These are phyloP conservation scores for Phlebiopsis gigantea DNA, from an alignment of 768 basidiomycete genomes.

Conservation along the genomic window DNA sequence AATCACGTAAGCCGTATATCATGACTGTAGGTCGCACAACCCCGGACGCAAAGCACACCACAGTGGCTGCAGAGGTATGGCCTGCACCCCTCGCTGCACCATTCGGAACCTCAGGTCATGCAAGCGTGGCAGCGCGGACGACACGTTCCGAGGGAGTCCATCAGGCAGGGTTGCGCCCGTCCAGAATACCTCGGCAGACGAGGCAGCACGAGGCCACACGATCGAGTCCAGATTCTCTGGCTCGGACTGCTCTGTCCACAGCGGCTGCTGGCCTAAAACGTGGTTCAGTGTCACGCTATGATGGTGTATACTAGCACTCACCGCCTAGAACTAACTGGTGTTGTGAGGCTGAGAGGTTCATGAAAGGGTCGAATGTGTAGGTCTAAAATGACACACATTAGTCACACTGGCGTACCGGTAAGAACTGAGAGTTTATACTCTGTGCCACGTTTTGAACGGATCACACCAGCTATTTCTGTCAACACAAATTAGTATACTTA, in stretches of 20 bases:
- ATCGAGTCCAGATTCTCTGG: conserved; percentile 63
- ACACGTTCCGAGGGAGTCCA: conserved; percentile 16
- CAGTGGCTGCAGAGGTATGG: conserved; percentile 61
- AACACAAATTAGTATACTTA: background rate
- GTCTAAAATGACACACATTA: conserved; percentile 26
- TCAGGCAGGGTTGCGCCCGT: conserved; percentile 31
- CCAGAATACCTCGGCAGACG: conserved; percentile 78
- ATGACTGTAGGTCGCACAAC: conserved; percentile 38
- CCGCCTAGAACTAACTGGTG: conserved; percentile 59
- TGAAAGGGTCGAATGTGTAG: conserved; percentile 69
- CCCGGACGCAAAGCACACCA: conserved; percentile 68
- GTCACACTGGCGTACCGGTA: conserved; percentile 16
- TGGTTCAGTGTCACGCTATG: background rate
- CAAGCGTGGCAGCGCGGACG: conserved; percentile 53
- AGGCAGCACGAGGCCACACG: conserved; percentile 72
- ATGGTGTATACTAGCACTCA: background rate
- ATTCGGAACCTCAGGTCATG: conserved; percentile 64
- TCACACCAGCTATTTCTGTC: conserved; percentile 63
- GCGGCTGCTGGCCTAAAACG: conserved; percentile 46
- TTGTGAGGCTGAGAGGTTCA: conserved; percentile 44
- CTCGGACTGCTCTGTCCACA: conserved; percentile 74
- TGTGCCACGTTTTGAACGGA: conserved; percentile 79
- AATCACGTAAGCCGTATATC: too few relatives aligned
- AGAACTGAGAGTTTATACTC: conserved; percentile 29
- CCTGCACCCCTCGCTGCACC: conserved; percentile 53